Evolutionary conservation across 2,329 filamentous ascomycete species (phyloP).

Genomic region (Chaetothyriales sp.): DNA sequence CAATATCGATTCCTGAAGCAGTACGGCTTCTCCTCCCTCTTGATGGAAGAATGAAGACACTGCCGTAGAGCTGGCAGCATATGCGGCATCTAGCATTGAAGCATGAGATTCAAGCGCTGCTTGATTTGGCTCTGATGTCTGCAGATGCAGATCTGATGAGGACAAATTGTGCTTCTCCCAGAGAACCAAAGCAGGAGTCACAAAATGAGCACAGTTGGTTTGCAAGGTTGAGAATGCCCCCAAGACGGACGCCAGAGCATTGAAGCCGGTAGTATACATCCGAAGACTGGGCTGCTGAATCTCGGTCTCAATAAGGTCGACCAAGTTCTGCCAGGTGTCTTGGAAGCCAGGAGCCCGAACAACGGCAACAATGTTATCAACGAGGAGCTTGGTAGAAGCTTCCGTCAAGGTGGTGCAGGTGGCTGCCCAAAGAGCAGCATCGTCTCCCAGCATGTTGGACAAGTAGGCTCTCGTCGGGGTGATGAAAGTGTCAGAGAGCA

Average conservation of each 20-base stretch:
- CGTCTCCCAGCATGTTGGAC: neutral
- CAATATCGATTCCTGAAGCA: slow-evolving; percentile 7
- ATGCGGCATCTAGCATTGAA: slow-evolving; percentile 8
- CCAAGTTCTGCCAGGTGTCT: neutral
- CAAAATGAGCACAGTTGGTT: slow-evolving; percentile 9
- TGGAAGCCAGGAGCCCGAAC: neutral
- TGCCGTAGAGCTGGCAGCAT: slow-evolving; percentile 4
- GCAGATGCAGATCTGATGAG: slow-evolving; percentile 8
- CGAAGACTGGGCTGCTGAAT: neutral
- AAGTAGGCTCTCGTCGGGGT: slow-evolving; percentile 24
- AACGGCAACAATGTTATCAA: neutral
- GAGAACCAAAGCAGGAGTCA: slow-evolving; percentile 11
- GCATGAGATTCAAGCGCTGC: slow-evolving; percentile 16
- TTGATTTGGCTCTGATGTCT: slow-evolving; percentile 10
- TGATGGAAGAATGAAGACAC: slow-evolving; percentile 5
- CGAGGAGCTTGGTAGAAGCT: neutral
- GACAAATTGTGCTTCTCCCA: slow-evolving; percentile 9
- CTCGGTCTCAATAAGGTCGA: neutral
- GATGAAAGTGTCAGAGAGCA: slow-evolving; percentile 60
- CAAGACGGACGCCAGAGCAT: slow-evolving; percentile 1
- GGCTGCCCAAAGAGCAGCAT: neutral
- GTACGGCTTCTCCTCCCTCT: neutral
- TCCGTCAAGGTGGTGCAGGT: neutral
- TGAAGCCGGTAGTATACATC: neutral
- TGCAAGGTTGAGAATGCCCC: slow-evolving; percentile 1